Evolutionary conservation across 139 green algal species (phyloP).

Genomic region (Tetraselmis chui): DNA sequence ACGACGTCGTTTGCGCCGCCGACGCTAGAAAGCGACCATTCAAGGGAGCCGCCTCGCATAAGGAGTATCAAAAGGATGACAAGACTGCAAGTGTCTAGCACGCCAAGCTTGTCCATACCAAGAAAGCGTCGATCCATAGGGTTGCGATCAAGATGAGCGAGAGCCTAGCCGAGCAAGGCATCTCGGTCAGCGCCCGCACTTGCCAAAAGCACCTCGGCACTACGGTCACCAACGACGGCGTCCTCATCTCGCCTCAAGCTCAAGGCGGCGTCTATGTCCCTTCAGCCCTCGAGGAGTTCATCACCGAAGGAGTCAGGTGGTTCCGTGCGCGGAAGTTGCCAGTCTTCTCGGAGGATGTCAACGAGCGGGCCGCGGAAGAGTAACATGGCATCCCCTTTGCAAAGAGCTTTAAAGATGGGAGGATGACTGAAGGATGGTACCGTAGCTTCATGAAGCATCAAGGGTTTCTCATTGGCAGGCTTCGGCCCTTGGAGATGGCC

Average conservation of each 20-base stretch:
- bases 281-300: not conserved
- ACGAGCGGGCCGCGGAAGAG: not conserved
- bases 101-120: not conserved
- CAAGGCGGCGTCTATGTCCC: not conserved
- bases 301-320: not conserved
- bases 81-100: not conserved
- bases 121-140: not conserved
- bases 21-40: not conserved
- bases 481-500: not conserved
- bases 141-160: not conserved
- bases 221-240: not conserved
- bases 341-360: not conserved
- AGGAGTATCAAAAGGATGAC: not conserved
- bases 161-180: not conserved
- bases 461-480: not conserved
- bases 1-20: not conserved
- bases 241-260: not conserved
- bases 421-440: not conserved
- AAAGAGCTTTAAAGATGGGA: not conserved
- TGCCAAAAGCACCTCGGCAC: not conserved
- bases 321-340: not conserved
- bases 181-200: not conserved
- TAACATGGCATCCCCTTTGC: not conserved
- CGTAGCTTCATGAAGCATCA: not conserved
- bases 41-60: too few relatives aligned